Evolutionary conservation across 345 rosid genomes (phyloP), one percentile per base, ranked within the genome.

Genomic region (Ricinus communis): DNA sequence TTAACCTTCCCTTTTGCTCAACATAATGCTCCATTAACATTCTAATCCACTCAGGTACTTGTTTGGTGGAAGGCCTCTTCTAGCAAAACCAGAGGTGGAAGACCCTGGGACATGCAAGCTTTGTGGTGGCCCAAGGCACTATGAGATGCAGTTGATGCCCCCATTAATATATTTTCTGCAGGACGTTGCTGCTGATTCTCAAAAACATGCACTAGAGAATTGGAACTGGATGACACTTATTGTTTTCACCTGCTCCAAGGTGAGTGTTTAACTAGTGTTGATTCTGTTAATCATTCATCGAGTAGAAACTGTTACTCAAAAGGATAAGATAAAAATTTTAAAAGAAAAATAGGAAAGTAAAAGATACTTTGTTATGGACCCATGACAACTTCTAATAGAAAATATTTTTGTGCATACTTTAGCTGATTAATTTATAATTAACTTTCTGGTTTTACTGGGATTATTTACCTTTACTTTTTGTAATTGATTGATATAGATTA

Each of bases 81-180:
- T 85, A 62, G 92, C 93, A n/a, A 71, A 72, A 5, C 69, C 66
- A 53, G 87, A 81, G 62, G 30, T 77, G 28, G 83, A 36, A 67
- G 71, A 84, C 58, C 85, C 87, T 1, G 87, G 83, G n/a, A 84
- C 65, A 4, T 95, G 97, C 72, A 41, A 22, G 46, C 71, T 72
- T 8, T 95, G 99, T 56, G 83, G 88, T 73, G 76, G 85, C 68
- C 79, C 80, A 54, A 87, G 87, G 86, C 84, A 79, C 31, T 92
- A 80, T 68, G 99, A 95, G 82, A 82, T 95, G 89, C 99, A 95
- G 83, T 82, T 95, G 55, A 92, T 95, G 99, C 81, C 97, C 28
- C 87, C 96, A 0, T 56, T 91, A 27, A 85, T 92, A 77, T 90
- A 78, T 80, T 95, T 92, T 70, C 87, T 92, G 40, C 92, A 82